Conservation (phyloP, 805 yeast genomes). For the Candida verbasci region DNA sequence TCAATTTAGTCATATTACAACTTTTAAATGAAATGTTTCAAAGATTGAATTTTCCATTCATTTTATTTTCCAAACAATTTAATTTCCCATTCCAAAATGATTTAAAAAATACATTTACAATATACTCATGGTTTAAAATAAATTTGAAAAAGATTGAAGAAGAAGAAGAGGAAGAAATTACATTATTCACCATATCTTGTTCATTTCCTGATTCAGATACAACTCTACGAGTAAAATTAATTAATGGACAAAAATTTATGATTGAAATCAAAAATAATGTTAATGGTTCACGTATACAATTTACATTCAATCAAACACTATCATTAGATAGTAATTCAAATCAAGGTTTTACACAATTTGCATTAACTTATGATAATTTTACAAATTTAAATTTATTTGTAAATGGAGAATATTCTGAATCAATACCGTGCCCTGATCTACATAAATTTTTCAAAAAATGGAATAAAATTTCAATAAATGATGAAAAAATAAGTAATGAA, state of each 20-base stretch:
- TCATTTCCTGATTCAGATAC: slow-evolving; percentile 16
- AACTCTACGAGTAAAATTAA: slow-evolving; percentile 23
- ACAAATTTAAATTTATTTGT: slow-evolving; percentile 41
- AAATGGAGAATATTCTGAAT: slow-evolving; percentile 47
- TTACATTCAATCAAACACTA: slow-evolving; percentile 30
- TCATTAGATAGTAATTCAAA: slow-evolving; percentile 2
- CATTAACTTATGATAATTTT: slow-evolving; percentile 32
- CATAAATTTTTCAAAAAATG: slow-evolving; percentile 23
- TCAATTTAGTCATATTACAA: slow-evolving; percentile 17
- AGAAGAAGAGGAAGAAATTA: slow-evolving; percentile 12
- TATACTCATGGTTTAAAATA: slow-evolving; percentile 40
- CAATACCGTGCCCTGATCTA: slow-evolving; percentile 34
- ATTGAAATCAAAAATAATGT: slow-evolving; percentile 23
- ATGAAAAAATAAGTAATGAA: slow-evolving; percentile 18
- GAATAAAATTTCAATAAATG: slow-evolving; percentile 36
- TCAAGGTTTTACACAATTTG: slow-evolving; percentile 24
- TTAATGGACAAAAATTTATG: slow-evolving; percentile 26
- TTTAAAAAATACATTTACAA: slow-evolving; percentile 22
- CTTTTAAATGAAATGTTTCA: slow-evolving; percentile 19
- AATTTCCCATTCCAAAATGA: slow-evolving; percentile 10
- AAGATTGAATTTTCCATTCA: slow-evolving; percentile 23
- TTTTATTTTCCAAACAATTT: slow-evolving; percentile 18
- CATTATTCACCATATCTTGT: slow-evolving; percentile 24
- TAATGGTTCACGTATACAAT: slow-evolving; percentile 23
- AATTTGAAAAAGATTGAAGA: slow-evolving; percentile 10